Conservation (phyloP, 192 early-diverging fungal species). For the Diversispora eburnea region DNA sequence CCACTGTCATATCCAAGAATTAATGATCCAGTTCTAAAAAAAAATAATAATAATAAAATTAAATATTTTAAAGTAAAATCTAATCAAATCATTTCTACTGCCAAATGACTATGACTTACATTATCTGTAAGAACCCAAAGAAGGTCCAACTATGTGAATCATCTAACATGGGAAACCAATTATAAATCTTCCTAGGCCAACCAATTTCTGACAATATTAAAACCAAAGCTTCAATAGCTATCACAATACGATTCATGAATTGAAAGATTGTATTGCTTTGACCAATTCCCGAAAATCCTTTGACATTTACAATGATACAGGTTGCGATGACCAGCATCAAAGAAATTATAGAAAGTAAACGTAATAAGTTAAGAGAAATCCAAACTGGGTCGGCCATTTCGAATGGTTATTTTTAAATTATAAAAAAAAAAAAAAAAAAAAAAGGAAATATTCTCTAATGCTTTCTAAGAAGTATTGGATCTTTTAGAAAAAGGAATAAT, state of each 20-base stretch:
- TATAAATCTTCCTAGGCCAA: constrained; percentile 1
- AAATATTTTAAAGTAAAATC: background rate
- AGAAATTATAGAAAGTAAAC: constrained; percentile 22
- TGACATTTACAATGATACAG: constrained; percentile 24
- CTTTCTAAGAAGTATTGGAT: background rate
- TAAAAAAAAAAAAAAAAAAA: background rate
- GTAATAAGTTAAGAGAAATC: constrained; percentile 17
- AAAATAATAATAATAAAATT: background rate
- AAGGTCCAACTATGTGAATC: constrained; percentile 26
- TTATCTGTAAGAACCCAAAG: constrained; percentile 24
- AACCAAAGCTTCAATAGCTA: constrained; percentile 18
- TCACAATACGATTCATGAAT: constrained; percentile 19
- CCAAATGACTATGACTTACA: background rate
- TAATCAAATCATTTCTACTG: too few relatives aligned
- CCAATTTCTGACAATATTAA: constrained; percentile 24
- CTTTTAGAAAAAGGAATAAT: background rate
- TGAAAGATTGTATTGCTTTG: constrained; percentile 28
- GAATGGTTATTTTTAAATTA: background rate
- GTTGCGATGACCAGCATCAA: constrained; percentile 24
- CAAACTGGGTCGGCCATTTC: background rate
- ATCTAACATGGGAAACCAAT: constrained; percentile 24
- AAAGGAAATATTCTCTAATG: background rate
- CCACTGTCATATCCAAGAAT: constrained; percentile 30
- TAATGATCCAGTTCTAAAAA: constrained; percentile 10
- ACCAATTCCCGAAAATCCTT: constrained; percentile 23